These are phyloP conservation scores for Keithomyces neogunnii DNA, from an alignment of 2,329 filamentous ascomycete genomes.

Conservation along the genomic window DNA sequence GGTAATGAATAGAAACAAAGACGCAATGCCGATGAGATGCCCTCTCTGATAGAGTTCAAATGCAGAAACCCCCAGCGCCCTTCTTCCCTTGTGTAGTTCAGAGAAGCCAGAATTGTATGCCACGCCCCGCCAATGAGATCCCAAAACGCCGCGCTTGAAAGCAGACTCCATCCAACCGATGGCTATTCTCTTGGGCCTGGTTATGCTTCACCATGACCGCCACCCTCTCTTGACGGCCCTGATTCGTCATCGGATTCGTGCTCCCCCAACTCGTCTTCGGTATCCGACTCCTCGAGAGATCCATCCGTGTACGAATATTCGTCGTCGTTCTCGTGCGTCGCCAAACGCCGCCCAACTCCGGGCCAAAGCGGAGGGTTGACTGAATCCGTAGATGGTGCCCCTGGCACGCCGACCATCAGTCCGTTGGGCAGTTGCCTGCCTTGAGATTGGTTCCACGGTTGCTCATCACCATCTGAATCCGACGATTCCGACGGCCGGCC, in stretches of 20 bases:
- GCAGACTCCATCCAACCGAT: background rate
- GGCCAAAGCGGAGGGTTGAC: constrained; percentile 32
- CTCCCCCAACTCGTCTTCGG: background rate
- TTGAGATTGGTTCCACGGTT: constrained; percentile 9
- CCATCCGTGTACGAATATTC: constrained; percentile 18
- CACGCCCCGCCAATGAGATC: constrained; percentile 1
- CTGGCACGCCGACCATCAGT: constrained; percentile 9
- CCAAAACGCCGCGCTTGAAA: background rate
- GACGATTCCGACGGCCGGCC: constrained; percentile 5
- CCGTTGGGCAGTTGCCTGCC: constrained; percentile 10
- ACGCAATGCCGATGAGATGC: background rate
- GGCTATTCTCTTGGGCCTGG: background rate
- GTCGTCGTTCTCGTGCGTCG: constrained; percentile 25
- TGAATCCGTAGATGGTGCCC: constrained; percentile 16
- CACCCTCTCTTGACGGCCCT: background rate
- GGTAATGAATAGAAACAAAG: background rate
- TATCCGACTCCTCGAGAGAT: constrained; percentile 13
- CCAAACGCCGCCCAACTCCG: constrained; percentile 24
- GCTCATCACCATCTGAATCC: constrained; percentile 5
- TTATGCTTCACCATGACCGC: background rate
- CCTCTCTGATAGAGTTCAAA: too few species aligned
- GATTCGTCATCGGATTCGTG: constrained; percentile 1
- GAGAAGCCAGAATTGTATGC: too few species aligned
- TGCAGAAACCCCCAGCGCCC: too few species aligned
- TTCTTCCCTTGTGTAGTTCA: too few species aligned